Evolutionary conservation across 1,284 basidiomycete genomes (phyloP).

Genomic region (Blastosporella zonata): DNA sequence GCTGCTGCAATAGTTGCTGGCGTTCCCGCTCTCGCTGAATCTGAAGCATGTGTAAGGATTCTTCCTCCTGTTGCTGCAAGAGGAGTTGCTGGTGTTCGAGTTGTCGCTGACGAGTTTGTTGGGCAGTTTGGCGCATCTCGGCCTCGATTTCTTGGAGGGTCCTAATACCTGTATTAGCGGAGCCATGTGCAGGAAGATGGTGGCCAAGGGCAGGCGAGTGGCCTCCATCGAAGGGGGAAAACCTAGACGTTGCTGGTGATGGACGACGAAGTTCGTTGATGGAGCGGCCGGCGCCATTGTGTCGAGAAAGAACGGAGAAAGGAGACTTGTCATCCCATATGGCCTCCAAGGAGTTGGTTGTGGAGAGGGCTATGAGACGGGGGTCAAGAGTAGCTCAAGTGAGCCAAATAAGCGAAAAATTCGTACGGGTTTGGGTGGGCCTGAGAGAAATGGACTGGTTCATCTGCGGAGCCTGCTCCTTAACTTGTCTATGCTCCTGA

Average conservation of each 20-base stretch:
- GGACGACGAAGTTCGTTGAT: conserved; percentile 25
- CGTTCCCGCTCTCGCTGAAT: conserved; percentile 38
- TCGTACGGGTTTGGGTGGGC: conserved; percentile 29
- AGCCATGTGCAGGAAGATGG: conserved; percentile 31
- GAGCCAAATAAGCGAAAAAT: conserved; percentile 16
- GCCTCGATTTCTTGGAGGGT: conserved; percentile 94
- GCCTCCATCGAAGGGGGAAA: conserved; percentile 32
- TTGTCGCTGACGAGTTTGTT: conserved; percentile 35
- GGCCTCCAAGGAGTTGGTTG: conserved; percentile 57
- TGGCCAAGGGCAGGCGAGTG: conserved; percentile 29
- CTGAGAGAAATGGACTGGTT: conserved; percentile 8
- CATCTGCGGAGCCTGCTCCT: conserved; percentile 20
- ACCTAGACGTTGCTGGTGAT: conserved; percentile 28
- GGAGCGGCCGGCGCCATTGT: conserved; percentile 45
- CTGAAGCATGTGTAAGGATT: conserved; percentile 35
- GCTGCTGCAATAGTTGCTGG: conserved; percentile 28
- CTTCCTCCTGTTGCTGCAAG: conserved; percentile 37
- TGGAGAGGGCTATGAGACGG: conserved; percentile 32
- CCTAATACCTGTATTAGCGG: conserved; percentile 50
- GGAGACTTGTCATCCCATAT: conserved; percentile 79
- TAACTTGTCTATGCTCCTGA: conserved; percentile 11
- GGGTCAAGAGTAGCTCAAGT: conserved; percentile 22
- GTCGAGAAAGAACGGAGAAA: conserved; percentile 63
- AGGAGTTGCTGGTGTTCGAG: conserved; percentile 34
- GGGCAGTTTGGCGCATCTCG: conserved; percentile 70